Evolutionary conservation across 768 basidiomycete species (phyloP), one percentile per base, ranked within the genome.

Genomic region (Saitozyma sp.): DNA sequence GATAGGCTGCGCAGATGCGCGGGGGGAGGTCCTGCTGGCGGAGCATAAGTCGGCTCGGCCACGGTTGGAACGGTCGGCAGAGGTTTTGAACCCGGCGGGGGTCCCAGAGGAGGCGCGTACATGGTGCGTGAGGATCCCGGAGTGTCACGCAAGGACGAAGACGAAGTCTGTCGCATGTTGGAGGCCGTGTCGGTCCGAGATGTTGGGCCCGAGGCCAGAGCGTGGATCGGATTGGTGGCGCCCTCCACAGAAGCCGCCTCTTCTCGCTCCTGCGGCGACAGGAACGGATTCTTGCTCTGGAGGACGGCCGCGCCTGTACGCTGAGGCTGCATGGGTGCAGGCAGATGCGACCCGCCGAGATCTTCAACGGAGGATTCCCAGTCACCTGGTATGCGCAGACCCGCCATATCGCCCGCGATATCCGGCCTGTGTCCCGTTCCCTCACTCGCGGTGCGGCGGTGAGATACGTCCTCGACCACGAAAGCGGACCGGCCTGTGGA

Each of bases 261-360:
- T 50, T 64, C 65, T 38, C 63, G 54, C 39, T 76, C 75, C 2
- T 20, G 29, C n/a, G 66, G 51, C 2, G 72, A 74, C 37, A 76
- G 50, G 65, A 76, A 76, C 0, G 75, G 75, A 40, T 76, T 76
- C n/a, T 74, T 71, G 56, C 72, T 74, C 53, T 72, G 66, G 16
- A 76, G 29, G 29, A 29, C 29, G 29, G 29, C 29, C 29, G 29
- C 29, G 5, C 29, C 29, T 2, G 29, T 29, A 2, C 29, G 29
- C 29, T 29, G 29, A 29, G 29, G 29, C 29, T 29, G 29, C 29
- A 29, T 29, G 5, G 29, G 29, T 29, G 29, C 29, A 2, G 29
- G 29, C 29, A 29, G 29, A 29, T 29, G 29, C 29, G 29, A 29
- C 29, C 29, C 29, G 29, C 29, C 29, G 29, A 29, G 29, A 29